These are phyloP conservation scores for Zea mays DNA, from an alignment of 176 grass and related monocot genomes.

Conservation along the genomic window Zm-B73-REFERENCE-NAM-5.0 NC_050097.1:230876501-230877000, in stretches of 20 bases:
- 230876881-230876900: neutral
- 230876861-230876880: neutral
- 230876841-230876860: neutral
- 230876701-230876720: neutral
- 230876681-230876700: conserved; percentile 3
- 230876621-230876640: neutral
- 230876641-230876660: neutral
- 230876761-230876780: neutral
- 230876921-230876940: neutral
- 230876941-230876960: neutral
- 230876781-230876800: neutral
- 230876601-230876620: neutral
- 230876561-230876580: neutral
- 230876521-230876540: conserved; percentile 95
- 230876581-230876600: neutral
- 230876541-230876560: neutral
- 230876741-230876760: neutral
- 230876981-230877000: neutral
- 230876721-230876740: neutral
- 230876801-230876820: neutral
- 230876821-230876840: neutral
- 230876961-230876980: neutral
- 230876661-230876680: neutral
- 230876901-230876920: neutral
- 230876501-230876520: conserved; percentile 87